Base-by-base conservation (phyloP, 306 rosid species). In the Morella rubra region DNA sequence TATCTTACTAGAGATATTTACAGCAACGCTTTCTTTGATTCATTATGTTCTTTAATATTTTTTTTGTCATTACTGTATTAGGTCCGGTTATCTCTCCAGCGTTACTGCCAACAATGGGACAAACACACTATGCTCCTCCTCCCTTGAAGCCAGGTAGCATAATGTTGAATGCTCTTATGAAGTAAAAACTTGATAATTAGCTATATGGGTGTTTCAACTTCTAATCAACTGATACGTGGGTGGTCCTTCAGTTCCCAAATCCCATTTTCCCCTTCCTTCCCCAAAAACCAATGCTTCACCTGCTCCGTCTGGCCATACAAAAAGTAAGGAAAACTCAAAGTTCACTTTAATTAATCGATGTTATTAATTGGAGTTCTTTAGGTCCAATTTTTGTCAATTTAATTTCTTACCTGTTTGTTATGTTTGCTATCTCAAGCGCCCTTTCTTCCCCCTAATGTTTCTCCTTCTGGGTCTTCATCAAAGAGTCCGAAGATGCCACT, bases 91-190 rank as follows among this genome's bases (percentile, higher is more conserved):
- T 84, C 75, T 81, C 94, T 74, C 89, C 98, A 13, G 67, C 76
- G n/a, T 69, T 75, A 50, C 72, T 51, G 54, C 88, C 82, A 71
- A 71, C 77, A 76, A 82, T 65, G 32, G 76, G 82, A 37, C 74
- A 13, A 76, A 74, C 75, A 73, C 87, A 84, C 58, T 9, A 76
- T 86, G 85, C 93, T 80, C 82, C 86, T 19, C 77, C 98, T 58
- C 93, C 98, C 70, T 45, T 44, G 76, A 83, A 75, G 73, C 84
- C 81, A 85, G 97, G 98, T 94, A 76, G 42, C 27, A 64, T 12
- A 45, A 78, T 53, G 72, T 15, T 46, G 69, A 62, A 54, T 18
- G 60, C 84, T 73, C 5, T 62, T 5, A 51, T 74, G 76, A 77
- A 73, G 67, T 73, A 11, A 65, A 46, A 42, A 10, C 73, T 66